A percentile compares a stretch with the other conserved stretches of the same genome.
These are phyloP conservation scores for Zygosaccharomyces pseudobailii DNA, from an alignment of 1,139 yeast genomes.

Conservation along the genomic window DNA sequence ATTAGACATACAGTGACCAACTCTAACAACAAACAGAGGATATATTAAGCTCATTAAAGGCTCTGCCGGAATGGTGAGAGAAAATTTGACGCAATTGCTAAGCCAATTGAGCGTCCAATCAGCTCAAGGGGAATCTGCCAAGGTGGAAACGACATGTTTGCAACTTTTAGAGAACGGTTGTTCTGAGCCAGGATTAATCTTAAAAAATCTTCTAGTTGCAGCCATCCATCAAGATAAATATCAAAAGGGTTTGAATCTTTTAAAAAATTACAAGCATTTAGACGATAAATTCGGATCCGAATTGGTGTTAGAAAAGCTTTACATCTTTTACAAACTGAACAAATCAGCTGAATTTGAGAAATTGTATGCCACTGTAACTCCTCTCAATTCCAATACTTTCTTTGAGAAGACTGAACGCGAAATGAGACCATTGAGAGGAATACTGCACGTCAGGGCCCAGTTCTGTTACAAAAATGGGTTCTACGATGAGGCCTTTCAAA, in stretches of 20 bases:
- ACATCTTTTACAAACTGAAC: slow-evolving; percentile 65
- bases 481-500: slow-evolving; percentile 46
- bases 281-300: slow-evolving; percentile 32
- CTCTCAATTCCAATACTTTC: slow-evolving; percentile 28
- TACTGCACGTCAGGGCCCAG: slow-evolving; percentile 79
- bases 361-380: slow-evolving; percentile 36
- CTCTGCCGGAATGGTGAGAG: slow-evolving; percentile 22
- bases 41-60: neutral
- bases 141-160: slow-evolving; percentile 43
- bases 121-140: slow-evolving; percentile 43
- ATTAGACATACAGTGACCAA: neutral
- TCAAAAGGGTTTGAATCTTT: slow-evolving; percentile 47
- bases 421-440: slow-evolving; percentile 40
- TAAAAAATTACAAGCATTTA: slow-evolving; percentile 41
- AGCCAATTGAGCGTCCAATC: slow-evolving; percentile 45
- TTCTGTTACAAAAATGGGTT: slow-evolving; percentile 65
- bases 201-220: slow-evolving; percentile 62
- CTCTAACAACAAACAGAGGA: neutral
- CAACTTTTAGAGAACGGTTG: slow-evolving; percentile 39
- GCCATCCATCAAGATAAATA: slow-evolving; percentile 70
- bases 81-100: slow-evolving; percentile 41
- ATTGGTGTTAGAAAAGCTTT: slow-evolving; percentile 56
- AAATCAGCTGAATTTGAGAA: slow-evolving; percentile 41
- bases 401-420: slow-evolving; percentile 14
- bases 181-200: slow-evolving; percentile 38